Evolutionary conservation across 805 yeast species (phyloP).

Genomic region (Yamadazyma sp.): DNA sequence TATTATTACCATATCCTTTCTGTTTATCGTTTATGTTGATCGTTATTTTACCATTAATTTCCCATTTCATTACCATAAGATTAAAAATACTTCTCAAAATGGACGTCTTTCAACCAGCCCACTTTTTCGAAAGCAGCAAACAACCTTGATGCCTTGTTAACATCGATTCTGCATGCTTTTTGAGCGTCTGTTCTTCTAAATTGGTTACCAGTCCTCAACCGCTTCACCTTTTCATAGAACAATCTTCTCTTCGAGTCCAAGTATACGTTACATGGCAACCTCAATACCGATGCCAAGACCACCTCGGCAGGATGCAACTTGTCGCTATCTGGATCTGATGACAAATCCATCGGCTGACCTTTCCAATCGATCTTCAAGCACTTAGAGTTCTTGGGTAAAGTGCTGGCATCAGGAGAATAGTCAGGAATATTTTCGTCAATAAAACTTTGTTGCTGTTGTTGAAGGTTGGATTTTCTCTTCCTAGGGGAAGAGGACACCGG

Average conservation of each 20-base stretch:
- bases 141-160: slow-evolving; percentile 89
- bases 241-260: slow-evolving; percentile 67
- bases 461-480: slow-evolving; percentile 35
- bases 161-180: slow-evolving; percentile 96
- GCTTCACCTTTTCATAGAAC: slow-evolving; percentile 83
- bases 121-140: slow-evolving; percentile 88
- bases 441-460: slow-evolving; percentile 44
- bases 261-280: slow-evolving; percentile 85
- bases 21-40: background rate
- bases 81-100: slow-evolving; percentile 46
- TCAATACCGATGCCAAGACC: slow-evolving; percentile 77
- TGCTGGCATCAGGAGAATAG: slow-evolving; percentile 67
- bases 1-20: too few species aligned
- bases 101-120: slow-evolving; percentile 84
- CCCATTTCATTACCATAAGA: background rate
- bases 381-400: slow-evolving; percentile 66
- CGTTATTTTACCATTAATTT: slow-evolving; percentile 2
- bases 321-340: slow-evolving; percentile 67
- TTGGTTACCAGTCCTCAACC: slow-evolving; percentile 66
- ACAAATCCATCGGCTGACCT: slow-evolving; percentile 94
- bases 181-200: slow-evolving; percentile 97
- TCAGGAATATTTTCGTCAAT: slow-evolving; percentile 76
- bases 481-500: slow-evolving; percentile 27
- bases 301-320: slow-evolving; percentile 91
- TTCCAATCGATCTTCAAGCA: slow-evolving; percentile 93